These are phyloP conservation scores for Verticillium tricorpus DNA, from an alignment of 2,329 filamentous ascomycete species.

Conservation along the genomic window DNA sequence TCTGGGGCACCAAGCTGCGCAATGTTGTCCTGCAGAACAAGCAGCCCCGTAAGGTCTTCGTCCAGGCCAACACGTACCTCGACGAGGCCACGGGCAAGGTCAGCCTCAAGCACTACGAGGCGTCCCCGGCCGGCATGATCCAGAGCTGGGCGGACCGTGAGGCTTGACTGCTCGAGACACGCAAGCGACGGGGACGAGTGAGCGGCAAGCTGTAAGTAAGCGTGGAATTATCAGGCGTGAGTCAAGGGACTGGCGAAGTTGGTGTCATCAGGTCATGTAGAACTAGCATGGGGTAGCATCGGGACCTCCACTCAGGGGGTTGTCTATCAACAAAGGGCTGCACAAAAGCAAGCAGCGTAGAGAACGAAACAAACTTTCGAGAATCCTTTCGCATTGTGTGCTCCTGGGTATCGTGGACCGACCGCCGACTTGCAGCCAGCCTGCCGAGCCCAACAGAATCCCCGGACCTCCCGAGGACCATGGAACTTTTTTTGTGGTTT, in stretches of 20 bases:
- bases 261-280: neutral
- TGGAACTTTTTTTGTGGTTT: conserved; percentile 7
- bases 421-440: neutral
- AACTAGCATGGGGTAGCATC: neutral
- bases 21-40: conserved; percentile 71
- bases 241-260: neutral
- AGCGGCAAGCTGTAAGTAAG: neutral
- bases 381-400: neutral
- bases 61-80: conserved; percentile 84
- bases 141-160: conserved; percentile 71
- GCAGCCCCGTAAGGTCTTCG: conserved; percentile 85
- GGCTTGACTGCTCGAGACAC: conserved; percentile 9
- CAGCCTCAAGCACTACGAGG: conserved; percentile 78
- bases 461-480: neutral
- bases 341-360: neutral
- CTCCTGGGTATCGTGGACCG: neutral
- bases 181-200: neutral
- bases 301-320: neutral
- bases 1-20: conserved; percentile 77
- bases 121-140: conserved; percentile 75
- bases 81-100: conserved; percentile 66
- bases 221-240: neutral
- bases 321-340: neutral
- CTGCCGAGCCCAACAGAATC: neutral
- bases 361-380: neutral